Base-by-base conservation (phyloP, 305 asterid genomes). In the Salvia sclarea region DNA sequence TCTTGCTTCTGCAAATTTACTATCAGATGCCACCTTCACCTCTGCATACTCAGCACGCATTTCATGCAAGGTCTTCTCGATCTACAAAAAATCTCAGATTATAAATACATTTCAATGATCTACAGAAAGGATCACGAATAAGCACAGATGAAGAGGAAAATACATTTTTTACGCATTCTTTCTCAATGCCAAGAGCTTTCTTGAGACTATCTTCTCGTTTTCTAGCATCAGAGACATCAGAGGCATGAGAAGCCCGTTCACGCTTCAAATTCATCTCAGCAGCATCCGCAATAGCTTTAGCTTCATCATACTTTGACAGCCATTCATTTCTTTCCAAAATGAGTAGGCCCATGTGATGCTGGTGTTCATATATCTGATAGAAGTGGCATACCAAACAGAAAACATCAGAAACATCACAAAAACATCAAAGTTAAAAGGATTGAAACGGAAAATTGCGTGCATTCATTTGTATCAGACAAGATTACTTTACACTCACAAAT, bases 301-400 rank as follows among this genome's bases (percentile, higher is more conserved):
- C 78, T 75, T 91, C 90, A 54, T 88, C 97, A 21, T 81, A 80
- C 78, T 86, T 85, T 49, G 96, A 76, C 74, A 75, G 78, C 96
- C 97, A 89, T 6, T 91, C 91, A 73, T 91, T 95, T 60, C 74
- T 88, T 71, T 95, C 99, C 85, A 95, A 21, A 69, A 95, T 78
- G 62, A 91, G 90, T 78, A 95, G 87, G 13, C 99, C 99, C 99
- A 95, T 91, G 40, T 91, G 99, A 81, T 95, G 86, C 69, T 95
- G 98, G 77, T 86, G 92, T 7, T 91, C 95, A 58, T 89, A 79
- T 53, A 91, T 65, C 99, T 95, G 72, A 62, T 44, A 21, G 37
- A 20, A 50, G 53, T 3, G 11, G 25, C 44, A 66, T 53, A 56
- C 44, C 17, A 49, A 38, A 38, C 67, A 12, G 33, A 37, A 41